Evolutionary conservation across 2,329 filamentous ascomycete species (phyloP).

Genomic region (Emmonsia crescens): DNA sequence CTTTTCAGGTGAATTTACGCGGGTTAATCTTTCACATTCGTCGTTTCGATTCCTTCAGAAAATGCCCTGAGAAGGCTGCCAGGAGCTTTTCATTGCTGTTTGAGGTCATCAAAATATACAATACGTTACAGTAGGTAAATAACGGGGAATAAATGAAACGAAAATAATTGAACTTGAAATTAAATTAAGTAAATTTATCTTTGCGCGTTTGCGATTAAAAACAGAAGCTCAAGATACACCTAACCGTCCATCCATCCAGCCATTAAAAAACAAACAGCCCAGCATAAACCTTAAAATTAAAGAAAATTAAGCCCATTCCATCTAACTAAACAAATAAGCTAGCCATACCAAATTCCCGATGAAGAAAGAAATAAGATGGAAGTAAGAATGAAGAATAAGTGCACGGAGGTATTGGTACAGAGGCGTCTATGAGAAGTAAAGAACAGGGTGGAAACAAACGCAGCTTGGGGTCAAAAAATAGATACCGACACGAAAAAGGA

Average conservation of each 20-base stretch:
- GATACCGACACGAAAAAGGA: slow-evolving; percentile 3
- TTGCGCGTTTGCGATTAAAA: not conserved
- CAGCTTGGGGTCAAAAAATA: not conserved
- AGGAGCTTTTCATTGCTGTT: too few species aligned
- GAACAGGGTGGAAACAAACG: not conserved
- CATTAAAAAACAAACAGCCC: not conserved
- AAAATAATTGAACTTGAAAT: not conserved
- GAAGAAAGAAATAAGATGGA: slow-evolving; percentile 10
- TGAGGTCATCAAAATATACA: not conserved
- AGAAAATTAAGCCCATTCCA: not conserved
- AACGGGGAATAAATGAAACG: not conserved
- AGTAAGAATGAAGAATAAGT: not conserved
- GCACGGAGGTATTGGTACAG: not conserved
- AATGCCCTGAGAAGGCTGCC: too few species aligned
- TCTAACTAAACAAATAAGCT: not conserved
- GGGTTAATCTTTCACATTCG: not conserved
- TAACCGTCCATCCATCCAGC: not conserved
- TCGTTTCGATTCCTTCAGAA: not conserved
- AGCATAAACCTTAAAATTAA: not conserved
- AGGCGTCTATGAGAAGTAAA: not conserved
- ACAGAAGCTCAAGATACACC: not conserved
- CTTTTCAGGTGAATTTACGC: not conserved
- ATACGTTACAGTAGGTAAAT: not conserved
- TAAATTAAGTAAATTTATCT: not conserved
- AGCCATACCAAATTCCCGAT: not conserved